These are phyloP conservation scores for Andrographis paniculata DNA, from an alignment of 305 asterid species.

Conservation along the genomic window DNA sequence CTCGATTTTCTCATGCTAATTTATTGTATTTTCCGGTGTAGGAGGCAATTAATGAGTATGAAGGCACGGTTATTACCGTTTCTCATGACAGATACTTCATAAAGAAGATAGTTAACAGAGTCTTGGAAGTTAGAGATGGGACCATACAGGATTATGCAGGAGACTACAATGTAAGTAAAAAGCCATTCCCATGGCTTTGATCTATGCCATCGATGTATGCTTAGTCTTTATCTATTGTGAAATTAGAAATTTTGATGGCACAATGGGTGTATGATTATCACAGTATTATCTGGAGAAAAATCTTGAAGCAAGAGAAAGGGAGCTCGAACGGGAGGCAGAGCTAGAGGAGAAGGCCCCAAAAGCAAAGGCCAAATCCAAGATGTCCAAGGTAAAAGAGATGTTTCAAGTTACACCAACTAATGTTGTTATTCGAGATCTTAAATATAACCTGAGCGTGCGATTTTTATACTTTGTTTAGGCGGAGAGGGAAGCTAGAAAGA, in stretches of 20 bases:
- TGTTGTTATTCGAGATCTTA: not conserved
- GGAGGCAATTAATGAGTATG: conserved; percentile 92
- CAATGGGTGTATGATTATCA: too few species aligned
- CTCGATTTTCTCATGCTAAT: not conserved
- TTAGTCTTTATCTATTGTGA: not conserved
- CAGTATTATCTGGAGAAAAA: conserved; percentile 99
- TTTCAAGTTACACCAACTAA: not conserved
- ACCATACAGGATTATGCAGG: conserved; percentile 80
- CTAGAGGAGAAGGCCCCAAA: conserved; percentile 86
- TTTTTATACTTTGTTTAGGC: conserved; percentile 35
- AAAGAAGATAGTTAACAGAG: conserved; percentile 91
- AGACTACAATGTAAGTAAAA: conserved; percentile 69
- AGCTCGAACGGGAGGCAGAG: conserved; percentile 93
- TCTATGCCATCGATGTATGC: not conserved
- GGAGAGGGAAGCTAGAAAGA: conserved; percentile 86
- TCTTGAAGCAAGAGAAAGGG: conserved; percentile 86
- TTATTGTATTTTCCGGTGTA: conserved; percentile 20
- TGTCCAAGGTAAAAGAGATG: conserved; percentile 64
- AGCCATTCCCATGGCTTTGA: not conserved
- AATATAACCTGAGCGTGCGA: not conserved
- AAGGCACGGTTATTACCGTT: conserved; percentile 89
- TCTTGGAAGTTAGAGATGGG: conserved; percentile 90
- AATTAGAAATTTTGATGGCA: too few species aligned
- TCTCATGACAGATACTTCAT: conserved; percentile 97
- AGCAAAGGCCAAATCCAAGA: conserved; percentile 93